Base-by-base conservation (phyloP, 148 eudicot genomes). In the Drosera capensis region DNA sequence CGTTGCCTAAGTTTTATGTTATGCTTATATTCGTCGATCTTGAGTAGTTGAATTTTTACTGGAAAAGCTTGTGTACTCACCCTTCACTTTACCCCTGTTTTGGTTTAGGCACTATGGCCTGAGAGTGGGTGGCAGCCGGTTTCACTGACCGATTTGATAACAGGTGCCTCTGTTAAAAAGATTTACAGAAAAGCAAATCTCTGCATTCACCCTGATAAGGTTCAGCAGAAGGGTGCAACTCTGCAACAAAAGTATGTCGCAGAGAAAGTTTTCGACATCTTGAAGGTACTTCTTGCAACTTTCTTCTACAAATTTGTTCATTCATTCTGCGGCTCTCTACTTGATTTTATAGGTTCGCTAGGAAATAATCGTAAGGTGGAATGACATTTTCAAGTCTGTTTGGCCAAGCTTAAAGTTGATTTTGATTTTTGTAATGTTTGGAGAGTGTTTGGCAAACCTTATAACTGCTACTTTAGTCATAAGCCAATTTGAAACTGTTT, bases 61-160 rank as follows among this genome's bases (percentile, higher is more conserved):
- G 38, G 6, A 4, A 4, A 2, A 34, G 38, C 38, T 34, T 11
- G n/a, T 34, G 11, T 0, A 13, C n/a, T 5, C n/a, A 5, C 38
- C 38, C n/a, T 15, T 34, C 38, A 4, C n/a, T 5, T 34, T 34
- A 9, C 3, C 13, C 0, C n/a, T 2, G n/a, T 9, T 4, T 34
- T 34, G 2, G 5, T 4, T 34, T 56, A 87, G 96, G 94, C 82
- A 48, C 78, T 87, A 40, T 82, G 96, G 96, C 94, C 96, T 40
- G 94, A 78, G 68, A 71, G 96, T 58, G 96, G 96, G 44, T 87
- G 96, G 96, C 94, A 83, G 62, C 94, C 96, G 60, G 90, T 87
- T 67, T 82, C 96, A 29, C 65, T 82, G 77, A 87, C 90, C 6
- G 96, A 87, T 66, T 64, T 87, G 62, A 87, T 87, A 22, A 68